A percentile compares a stretch with the other conserved stretches of the same genome.
These are phyloP conservation scores for Trichoderma sp. DNA, from an alignment of 2,329 filamentous ascomycete genomes.

Conservation along the genomic window DNA sequence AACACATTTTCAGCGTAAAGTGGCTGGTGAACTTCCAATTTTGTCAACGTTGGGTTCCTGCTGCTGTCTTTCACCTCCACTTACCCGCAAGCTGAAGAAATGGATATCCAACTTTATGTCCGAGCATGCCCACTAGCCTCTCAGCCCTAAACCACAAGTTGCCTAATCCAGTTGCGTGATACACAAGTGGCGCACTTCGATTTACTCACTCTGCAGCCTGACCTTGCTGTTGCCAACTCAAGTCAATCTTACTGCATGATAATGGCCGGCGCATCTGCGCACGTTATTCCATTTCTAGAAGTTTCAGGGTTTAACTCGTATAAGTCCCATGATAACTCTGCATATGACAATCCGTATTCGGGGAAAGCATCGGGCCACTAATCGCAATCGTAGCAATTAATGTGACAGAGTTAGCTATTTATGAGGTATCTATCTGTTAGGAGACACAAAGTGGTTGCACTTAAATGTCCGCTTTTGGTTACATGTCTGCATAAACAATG, in stretches of 20 bases:
- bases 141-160: not conserved
- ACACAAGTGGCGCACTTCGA: not conserved
- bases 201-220: not conserved
- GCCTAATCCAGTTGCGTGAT: not conserved
- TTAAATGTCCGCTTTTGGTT: too few relatives aligned
- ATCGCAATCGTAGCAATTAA: too few relatives aligned
- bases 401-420: too few relatives aligned
- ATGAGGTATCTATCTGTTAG: too few relatives aligned
- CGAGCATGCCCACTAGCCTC: not conserved
- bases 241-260: not conserved
- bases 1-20: not conserved
- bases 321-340: not conserved
- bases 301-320: not conserved
- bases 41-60: too few relatives aligned
- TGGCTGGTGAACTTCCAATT: too few relatives aligned
- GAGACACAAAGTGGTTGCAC: too few relatives aligned
- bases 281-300: not conserved
- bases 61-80: not conserved
- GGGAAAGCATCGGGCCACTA: too few relatives aligned
- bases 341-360: too few relatives aligned
- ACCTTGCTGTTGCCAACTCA: not conserved
- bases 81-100: not conserved
- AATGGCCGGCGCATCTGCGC: not conserved
- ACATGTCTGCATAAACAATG: too few relatives aligned
- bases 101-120: too few relatives aligned